These are phyloP conservation scores for Deakozyma indianensis DNA, from an alignment of 805 yeast genomes.

Conservation along the genomic window DNA sequence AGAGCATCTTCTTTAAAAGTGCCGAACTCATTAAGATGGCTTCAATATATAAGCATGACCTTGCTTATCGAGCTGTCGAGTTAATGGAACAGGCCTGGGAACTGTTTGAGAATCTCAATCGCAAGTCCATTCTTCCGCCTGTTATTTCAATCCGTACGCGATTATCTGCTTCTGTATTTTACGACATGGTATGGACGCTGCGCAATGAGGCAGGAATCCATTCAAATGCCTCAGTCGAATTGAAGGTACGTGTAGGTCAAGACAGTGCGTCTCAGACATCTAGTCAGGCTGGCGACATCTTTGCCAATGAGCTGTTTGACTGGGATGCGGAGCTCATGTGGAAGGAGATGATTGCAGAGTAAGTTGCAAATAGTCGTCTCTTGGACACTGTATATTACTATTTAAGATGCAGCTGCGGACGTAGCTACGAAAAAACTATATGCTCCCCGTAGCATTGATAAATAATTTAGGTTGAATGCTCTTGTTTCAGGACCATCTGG, in stretches of 20 bases:
- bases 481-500: too few relatives aligned
- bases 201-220: conserved; percentile 77
- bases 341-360: conserved; percentile 1
- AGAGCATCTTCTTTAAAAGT: conserved; percentile 29
- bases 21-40: conserved; percentile 50
- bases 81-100: conserved; percentile 94
- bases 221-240: conserved; percentile 19
- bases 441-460: too few relatives aligned
- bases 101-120: conserved; percentile 50
- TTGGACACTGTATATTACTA: too few relatives aligned
- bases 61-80: conserved; percentile 85
- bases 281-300: not conserved
- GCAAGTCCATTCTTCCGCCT: conserved; percentile 13
- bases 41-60: conserved; percentile 78
- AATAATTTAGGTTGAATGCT: too few relatives aligned
- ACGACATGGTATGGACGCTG: conserved; percentile 75
- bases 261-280: not conserved
- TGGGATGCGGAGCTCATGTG: conserved; percentile 1
- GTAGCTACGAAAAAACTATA: too few relatives aligned
- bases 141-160: conserved; percentile 48
- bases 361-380: not conserved
- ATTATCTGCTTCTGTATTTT: conserved; percentile 85
- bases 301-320: not conserved
- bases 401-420: too few relatives aligned
- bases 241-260: not conserved